These are phyloP conservation scores for Murraya paniculata DNA, from an alignment of 345 rosid species.

Conservation along the genomic window DNA sequence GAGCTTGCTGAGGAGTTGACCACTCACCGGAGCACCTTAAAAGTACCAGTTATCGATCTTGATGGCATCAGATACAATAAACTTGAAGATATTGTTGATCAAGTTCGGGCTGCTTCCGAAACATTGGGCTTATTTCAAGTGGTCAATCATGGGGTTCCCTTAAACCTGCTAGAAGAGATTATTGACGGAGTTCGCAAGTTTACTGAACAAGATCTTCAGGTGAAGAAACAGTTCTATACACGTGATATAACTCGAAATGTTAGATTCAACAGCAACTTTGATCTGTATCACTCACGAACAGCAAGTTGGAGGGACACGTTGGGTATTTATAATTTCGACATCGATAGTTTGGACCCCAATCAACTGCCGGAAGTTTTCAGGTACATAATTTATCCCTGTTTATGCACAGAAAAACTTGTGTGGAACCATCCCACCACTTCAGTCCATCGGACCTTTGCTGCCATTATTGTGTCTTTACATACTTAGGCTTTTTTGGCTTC, in stretches of 20 bases:
- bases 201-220: conserved; percentile 11
- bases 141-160: conserved; percentile 41
- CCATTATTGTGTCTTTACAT: too few relatives aligned
- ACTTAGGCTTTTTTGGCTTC: too few relatives aligned
- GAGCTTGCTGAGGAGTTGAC: conserved; percentile 6
- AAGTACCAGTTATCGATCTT: conserved; percentile 20
- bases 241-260: not conserved
- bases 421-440: too few relatives aligned
- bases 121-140: conserved; percentile 50
- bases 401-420: too few relatives aligned
- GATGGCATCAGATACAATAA: not conserved
- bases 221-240: conserved; percentile 7
- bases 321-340: not conserved
- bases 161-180: conserved; percentile 13
- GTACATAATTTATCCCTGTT: not conserved
- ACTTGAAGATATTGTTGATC: conserved; percentile 18
- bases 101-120: conserved; percentile 29
- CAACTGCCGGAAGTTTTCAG: not conserved
- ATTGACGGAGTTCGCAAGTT: conserved; percentile 4
- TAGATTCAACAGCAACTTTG: conserved; percentile 12
- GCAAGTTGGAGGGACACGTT: conserved; percentile 34
- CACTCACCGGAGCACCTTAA: not conserved
- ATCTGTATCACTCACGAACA: conserved; percentile 6
- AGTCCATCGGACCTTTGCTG: too few relatives aligned
- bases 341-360: not conserved